Percentiles rank a stretch among this genome's conserved stretches.
Conservation (phyloP, 257 asterid species). For the Cordia subcordata region DNA sequence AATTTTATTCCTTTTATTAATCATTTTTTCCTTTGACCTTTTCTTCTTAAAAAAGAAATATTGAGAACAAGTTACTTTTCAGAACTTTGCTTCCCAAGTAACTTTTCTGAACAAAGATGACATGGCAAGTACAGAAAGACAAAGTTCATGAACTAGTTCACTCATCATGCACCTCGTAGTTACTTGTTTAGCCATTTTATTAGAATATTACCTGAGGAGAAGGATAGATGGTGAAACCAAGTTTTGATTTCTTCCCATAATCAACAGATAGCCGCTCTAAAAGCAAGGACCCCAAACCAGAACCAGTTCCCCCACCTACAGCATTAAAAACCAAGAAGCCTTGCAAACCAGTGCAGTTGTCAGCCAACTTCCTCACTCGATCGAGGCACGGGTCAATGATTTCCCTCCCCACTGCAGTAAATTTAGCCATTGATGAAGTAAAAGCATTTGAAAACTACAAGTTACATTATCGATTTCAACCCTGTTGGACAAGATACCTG, state of each 20-base stretch:
- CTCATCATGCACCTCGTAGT: no score
- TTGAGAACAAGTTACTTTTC: no score
- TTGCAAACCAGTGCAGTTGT: constrained; percentile 44
- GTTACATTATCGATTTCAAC: not conserved
- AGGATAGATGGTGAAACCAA: constrained; percentile 21
- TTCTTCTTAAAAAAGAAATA: no score
- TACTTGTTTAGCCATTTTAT: no score
- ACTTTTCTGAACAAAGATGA: no score
- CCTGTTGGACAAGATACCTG: constrained; percentile 14
- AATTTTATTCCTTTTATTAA: no score
- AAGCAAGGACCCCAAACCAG: constrained; percentile 40
- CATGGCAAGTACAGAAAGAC: no score
- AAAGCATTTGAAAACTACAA: not conserved
- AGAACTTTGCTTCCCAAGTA: no score
- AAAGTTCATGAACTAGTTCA: no score
- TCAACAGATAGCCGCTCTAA: constrained; percentile 42
- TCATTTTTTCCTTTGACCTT: no score
- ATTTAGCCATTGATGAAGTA: not conserved
- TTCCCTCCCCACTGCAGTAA: constrained; percentile 34
- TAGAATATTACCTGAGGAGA: constrained; percentile 18
- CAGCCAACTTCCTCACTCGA: constrained; percentile 42
- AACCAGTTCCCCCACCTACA: constrained; percentile 48
- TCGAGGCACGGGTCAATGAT: constrained; percentile 41
- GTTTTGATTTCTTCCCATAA: constrained; percentile 19
- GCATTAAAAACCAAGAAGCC: constrained; percentile 43